Evolutionary conservation across 768 basidiomycete genomes (phyloP), one percentile per base, ranked within the genome.

Genomic region (Psilocybe sp.): DNA sequence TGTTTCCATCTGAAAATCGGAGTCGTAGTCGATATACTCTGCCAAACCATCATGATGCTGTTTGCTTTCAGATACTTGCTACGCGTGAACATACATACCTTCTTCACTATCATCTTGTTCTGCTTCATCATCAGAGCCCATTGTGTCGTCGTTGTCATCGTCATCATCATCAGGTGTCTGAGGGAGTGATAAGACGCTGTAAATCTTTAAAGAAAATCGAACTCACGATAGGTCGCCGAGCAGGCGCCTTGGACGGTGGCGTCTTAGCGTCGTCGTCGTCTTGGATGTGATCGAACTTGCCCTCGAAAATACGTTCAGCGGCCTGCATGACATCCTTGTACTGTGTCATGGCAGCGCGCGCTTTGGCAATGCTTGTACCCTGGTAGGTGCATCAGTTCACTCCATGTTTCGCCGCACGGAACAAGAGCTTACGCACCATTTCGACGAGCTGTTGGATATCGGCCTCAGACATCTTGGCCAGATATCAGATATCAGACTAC

Each of bases 261-360:
- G 82, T 79, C 37, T 71, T 71, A 39, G 71, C 71, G 57, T 84
- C 80, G 15, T 72, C 23, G 23, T 28, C 78, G 49, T 79, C 82
- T 57, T 77, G 68, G n/a, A 91, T 71, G 61, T 87, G 70, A 59
- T 90, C 87, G 60, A 90, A 93, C 55, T 86, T 82, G 11, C 94
- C 94, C 54, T 89, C 85, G 53, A 92, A 89, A 52, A 92, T 82
- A 40, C 78, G 77, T 65, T 92, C 92, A 2, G 93, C 92, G 12
- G 94, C 94, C 62, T 89, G 78, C 89, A 92, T 91, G 33, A 94
- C 92, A 75, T 98, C 93, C 54, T 83, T 89, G 64, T 88, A 80
- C 60, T 84, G 82, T 54, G 76, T 79, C 62, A 97, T 69, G 14
- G 94, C 94, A 28, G 87, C 89, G 58, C 80, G 81, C 36, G 95